Conservation (phyloP, 2,329 filamentous ascomycete genomes). For the Phialophora chinensis region DNA sequence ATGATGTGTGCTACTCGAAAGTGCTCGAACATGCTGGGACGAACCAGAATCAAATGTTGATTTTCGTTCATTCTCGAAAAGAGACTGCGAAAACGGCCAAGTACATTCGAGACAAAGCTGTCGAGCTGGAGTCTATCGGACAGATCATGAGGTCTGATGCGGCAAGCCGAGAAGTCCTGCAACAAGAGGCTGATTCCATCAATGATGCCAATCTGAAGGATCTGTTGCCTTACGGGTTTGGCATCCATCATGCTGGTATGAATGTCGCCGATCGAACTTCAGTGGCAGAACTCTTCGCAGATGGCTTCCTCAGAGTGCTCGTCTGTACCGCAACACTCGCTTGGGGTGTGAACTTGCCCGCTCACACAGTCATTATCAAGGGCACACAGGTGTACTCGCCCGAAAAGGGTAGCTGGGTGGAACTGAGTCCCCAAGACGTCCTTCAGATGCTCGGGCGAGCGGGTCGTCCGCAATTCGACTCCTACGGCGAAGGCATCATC, state of each 20-base stretch:
- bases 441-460: slow-evolving; percentile 98
- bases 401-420: slow-evolving; percentile 98
- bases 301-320: slow-evolving; percentile 89
- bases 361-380: slow-evolving; percentile 98
- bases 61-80: slow-evolving; percentile 97
- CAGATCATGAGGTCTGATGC: slow-evolving; percentile 93
- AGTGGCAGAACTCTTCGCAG: slow-evolving; percentile 91
- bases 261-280: slow-evolving; percentile 91
- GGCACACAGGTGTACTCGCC: slow-evolving; percentile 97
- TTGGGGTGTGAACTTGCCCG: slow-evolving; percentile 98
- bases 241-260: slow-evolving; percentile 98
- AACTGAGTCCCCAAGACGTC: slow-evolving; percentile 95
- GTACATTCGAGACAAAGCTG: slow-evolving; percentile 92
- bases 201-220: slow-evolving; percentile 91
- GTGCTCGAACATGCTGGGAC: slow-evolving; percentile 94
- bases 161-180: slow-evolving; percentile 84
- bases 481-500: slow-evolving; percentile 97
- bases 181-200: slow-evolving; percentile 80
- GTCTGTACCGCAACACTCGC: slow-evolving; percentile 98
- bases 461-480: slow-evolving; percentile 94
- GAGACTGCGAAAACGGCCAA: slow-evolving; percentile 97
- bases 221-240: slow-evolving; percentile 91
- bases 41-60: slow-evolving; percentile 95
- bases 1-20: slow-evolving; percentile 97
- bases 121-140: slow-evolving; percentile 96